A percentile compares a stretch with the other conserved stretches of the same genome.
Evolutionary conservation across 2,329 filamentous ascomycete species (phyloP).

Genomic region (Fusarium falciforme): DNA sequence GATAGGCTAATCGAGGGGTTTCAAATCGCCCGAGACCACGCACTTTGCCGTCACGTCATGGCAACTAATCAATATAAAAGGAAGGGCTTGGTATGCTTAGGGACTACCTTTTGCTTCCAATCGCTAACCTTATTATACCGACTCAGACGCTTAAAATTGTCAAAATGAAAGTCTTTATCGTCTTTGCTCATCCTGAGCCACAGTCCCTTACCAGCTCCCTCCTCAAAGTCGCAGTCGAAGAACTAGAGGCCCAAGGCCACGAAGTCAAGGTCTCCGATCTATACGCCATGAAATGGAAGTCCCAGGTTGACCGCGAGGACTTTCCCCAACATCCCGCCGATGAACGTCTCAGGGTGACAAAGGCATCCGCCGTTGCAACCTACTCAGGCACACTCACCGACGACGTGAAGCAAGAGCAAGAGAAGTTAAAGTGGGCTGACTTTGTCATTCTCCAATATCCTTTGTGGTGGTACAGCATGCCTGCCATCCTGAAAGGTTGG

Average conservation of each 20-base stretch:
- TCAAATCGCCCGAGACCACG: not conserved
- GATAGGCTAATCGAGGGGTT: not conserved
- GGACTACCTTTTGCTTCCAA: not conserved
- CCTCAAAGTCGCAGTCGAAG: conserved; percentile 5
- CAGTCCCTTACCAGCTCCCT: conserved; percentile 18
- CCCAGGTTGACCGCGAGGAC: conserved; percentile 11
- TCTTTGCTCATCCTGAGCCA: conserved; percentile 28
- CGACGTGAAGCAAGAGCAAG: conserved; percentile 22
- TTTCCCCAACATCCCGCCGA: conserved; percentile 2
- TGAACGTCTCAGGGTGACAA: conserved; percentile 6
- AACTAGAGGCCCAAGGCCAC: conserved; percentile 22
- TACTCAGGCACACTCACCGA: conserved; percentile 13
- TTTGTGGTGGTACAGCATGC: conserved; percentile 26
- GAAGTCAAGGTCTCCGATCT: conserved; percentile 21
- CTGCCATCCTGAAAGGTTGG: conserved; percentile 27
- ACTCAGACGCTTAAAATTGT: fast-evolving
- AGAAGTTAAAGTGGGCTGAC: conserved; percentile 28
- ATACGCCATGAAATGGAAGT: conserved; percentile 31
- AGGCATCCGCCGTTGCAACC: conserved; percentile 9
- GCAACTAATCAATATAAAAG: not conserved
- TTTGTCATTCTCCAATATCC: conserved; percentile 24
- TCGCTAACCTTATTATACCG: not conserved
- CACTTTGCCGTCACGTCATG: not conserved
- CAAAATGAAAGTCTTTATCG: conserved; percentile 18
- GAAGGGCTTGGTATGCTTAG: not conserved